Base-by-base conservation (phyloP, 1,139 yeast genomes). In the Saccharomycopsis hybrid region DNA sequence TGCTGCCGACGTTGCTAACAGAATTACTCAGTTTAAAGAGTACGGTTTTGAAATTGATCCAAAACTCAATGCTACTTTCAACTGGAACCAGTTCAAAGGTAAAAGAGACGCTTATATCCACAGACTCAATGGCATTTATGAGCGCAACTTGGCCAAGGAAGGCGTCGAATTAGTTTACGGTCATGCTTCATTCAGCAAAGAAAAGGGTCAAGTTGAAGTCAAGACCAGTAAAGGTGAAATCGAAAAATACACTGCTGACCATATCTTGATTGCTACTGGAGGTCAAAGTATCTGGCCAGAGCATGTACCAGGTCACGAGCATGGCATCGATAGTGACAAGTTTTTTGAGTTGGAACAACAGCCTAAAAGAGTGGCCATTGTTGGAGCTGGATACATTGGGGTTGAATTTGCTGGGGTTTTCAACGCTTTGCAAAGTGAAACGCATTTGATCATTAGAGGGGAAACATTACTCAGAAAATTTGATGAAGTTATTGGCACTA, bases 301-400 rank as follows among this genome's bases (percentile, higher is more conserved):
- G 27, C 62, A 71, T 27, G 78, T 89, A 47, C 84, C 82, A 51
- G 97, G 97, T 48, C 77, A 82, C 48, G 95, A 89, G 62, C 72
- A 76, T 56, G 97, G 97, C 55, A 83, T 80, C 56, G 82, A 87
- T 50, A 88, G 97, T 18, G 96, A 92, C 65, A 96, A 97, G 1
- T 94, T 94, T 67, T 92, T 92, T 62, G 79, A 77, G 56, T 73
- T 92, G 58, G 81, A 76, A 54, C 64, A 71, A 44, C 97, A 90
- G 69, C 98, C 98, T 46, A 83, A 87, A 67, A 75, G 81, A 48
- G 98, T 92, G 31, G 97, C 95, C 1, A 76, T 94, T 56, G 96
- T 92, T 13, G 99, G 99, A 59, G 97, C 97, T 39, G 99, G 99
- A 44, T 92, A 92, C 71, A 92, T 92, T 65, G 97, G 96, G 52